Evolutionary conservation across 768 basidiomycete species (phyloP).

Genomic region (Amanita thiersii): DNA sequence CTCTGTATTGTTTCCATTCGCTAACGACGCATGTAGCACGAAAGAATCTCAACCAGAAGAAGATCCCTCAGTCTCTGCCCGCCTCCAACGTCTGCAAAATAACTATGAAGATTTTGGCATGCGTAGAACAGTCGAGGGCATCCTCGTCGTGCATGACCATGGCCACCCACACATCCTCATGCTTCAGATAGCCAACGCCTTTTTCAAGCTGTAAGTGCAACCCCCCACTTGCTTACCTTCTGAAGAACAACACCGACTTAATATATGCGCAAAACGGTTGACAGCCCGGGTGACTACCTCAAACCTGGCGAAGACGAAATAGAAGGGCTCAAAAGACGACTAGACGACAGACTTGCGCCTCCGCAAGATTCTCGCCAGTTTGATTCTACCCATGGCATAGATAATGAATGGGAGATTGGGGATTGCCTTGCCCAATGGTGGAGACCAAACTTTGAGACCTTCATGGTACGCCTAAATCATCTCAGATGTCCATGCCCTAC

Average conservation of each 20-base stretch:
- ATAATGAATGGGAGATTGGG: slow-evolving; percentile 93
- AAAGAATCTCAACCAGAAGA: slow-evolving; percentile 97
- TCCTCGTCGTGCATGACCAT: slow-evolving; percentile 89
- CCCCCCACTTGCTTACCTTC: slow-evolving; percentile 7
- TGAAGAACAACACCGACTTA: slow-evolving; percentile 3
- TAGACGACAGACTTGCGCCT: slow-evolving; percentile 86
- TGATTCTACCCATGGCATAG: slow-evolving; percentile 66
- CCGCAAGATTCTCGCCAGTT: slow-evolving; percentile 64
- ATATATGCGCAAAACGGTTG: neutral
- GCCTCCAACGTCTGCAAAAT: slow-evolving; percentile 88
- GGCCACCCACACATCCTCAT: slow-evolving; percentile 97
- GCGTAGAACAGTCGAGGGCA: slow-evolving; percentile 89
- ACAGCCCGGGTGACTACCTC: slow-evolving; percentile 95
- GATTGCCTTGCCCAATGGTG: slow-evolving; percentile 99
- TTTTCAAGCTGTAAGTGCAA: slow-evolving; percentile 86
- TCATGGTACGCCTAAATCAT: slow-evolving; percentile 64
- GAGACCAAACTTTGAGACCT: slow-evolving; percentile 97
- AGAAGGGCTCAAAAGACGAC: slow-evolving; percentile 79
- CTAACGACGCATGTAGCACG: slow-evolving; percentile 42
- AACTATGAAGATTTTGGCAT: slow-evolving; percentile 98
- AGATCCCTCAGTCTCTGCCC: slow-evolving; percentile 91
- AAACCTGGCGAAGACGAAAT: slow-evolving; percentile 93
- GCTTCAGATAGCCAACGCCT: slow-evolving; percentile 97
- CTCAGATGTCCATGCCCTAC: neutral
- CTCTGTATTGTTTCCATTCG: slow-evolving; percentile 9